Evolutionary conservation across 2,329 filamentous ascomycete genomes (phyloP), one percentile per base, ranked within the genome.

Genomic region (Mollisiaceae sp.): DNA sequence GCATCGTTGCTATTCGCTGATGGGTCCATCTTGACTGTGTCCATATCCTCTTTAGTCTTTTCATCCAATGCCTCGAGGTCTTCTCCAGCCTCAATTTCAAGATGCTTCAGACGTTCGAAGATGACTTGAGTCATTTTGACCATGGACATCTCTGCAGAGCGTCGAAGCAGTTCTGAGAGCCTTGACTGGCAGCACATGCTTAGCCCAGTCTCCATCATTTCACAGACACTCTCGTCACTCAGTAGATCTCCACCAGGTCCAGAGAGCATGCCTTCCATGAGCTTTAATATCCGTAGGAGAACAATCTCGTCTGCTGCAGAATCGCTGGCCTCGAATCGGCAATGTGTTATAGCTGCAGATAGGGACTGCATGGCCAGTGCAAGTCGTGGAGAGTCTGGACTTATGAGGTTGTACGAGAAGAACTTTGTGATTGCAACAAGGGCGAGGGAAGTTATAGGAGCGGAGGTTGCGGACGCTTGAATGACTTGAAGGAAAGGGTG

Each of bases 61-160:
- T 86, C 86, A 63, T 93, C 90, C 64, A 91, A 78, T 3, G 85
- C 85, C 41, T 89, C 86, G 8, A 86, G 79, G 67, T 91, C 87
- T 43, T 90, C 86, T 14, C 88, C 88, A 24, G 89, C 86, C 75
- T 94, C 90, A 56, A 91, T 85, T 73, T 96, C 92, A 8, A 98
- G 82, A 69, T 94, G 89, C 77, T 97, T 97, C 60, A 99, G 81
- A 66, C 96, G 89, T 78, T 94, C 91, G 76, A 99, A 99, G 73
- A 99, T 97, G 70, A 97, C 93, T 79, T 99, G 95, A 76, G 95
- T 98, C 95, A 99, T 99, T 71, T 93, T 92, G 55, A 98, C 92
- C 94, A 99, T 97, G 62, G 93, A 91, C 75, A 97, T 95, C 79
- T 99, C 95, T 1, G 95, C 95, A 22, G 94, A 97, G 69, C 94